Evolutionary conservation across 495 filamentous ascomycete genomes (phyloP).

Genomic region (Trypethelium eluteriae): DNA sequence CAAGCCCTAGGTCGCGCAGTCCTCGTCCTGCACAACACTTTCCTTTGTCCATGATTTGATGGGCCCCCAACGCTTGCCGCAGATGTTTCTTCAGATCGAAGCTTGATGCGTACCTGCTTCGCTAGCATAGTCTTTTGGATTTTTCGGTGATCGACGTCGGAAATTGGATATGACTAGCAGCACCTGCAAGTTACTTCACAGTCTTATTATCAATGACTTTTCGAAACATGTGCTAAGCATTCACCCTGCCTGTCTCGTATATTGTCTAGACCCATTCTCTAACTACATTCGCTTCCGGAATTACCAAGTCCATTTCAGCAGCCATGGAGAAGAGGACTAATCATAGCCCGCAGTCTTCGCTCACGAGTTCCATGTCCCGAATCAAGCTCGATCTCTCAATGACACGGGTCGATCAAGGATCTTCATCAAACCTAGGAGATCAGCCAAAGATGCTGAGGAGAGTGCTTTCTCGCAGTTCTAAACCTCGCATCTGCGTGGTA

Average conservation of each 20-base stretch:
- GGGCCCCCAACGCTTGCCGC: neutral
- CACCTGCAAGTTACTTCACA: neutral
- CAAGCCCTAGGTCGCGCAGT: neutral
- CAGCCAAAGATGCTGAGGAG: constrained; percentile 6
- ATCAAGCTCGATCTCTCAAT: constrained; percentile 14
- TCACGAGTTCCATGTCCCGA: constrained; percentile 5
- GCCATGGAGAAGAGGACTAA: constrained; percentile 5
- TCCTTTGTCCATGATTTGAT: neutral
- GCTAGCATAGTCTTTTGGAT: neutral
- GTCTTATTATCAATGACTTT: neutral
- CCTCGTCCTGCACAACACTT: neutral
- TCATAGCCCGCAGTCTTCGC: neutral
- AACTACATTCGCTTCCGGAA: neutral
- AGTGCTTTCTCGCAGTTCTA: constrained; percentile 21
- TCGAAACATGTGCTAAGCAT: too few relatives aligned
- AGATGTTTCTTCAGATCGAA: neutral
- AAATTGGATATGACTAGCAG: neutral
- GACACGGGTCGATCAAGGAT: neutral
- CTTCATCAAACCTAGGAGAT: neutral
- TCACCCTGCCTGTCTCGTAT: too few relatives aligned
- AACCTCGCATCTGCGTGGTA: constrained; percentile 60
- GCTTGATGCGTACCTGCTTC: neutral
- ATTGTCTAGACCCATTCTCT: neutral
- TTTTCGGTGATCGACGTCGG: neutral
- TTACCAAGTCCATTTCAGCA: neutral